These are phyloP conservation scores for Pisolithus tinctorius DNA, from an alignment of 768 basidiomycete species.

Conservation along the genomic window DNA sequence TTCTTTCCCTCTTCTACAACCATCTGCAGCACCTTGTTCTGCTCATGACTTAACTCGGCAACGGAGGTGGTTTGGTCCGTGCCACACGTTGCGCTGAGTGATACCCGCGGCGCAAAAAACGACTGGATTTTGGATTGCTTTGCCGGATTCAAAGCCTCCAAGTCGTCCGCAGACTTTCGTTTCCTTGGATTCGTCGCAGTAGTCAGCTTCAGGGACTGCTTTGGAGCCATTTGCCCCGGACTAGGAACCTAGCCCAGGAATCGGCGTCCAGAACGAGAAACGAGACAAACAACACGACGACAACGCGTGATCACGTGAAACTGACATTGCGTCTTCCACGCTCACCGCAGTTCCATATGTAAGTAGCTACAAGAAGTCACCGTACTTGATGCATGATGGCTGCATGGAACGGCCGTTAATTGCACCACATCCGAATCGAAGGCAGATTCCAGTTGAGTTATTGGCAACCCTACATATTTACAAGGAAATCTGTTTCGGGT, in stretches of 20 bases:
- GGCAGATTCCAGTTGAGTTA: too few relatives aligned
- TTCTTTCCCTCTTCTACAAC: slow-evolving; percentile 51
- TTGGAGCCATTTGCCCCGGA: slow-evolving; percentile 2
- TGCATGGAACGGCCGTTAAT: too few relatives aligned
- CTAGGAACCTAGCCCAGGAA: too few relatives aligned
- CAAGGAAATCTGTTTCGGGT: too few relatives aligned
- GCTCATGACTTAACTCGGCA: slow-evolving; percentile 48
- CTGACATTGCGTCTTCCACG: too few relatives aligned
- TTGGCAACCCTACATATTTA: too few relatives aligned
- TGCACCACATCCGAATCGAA: too few relatives aligned
- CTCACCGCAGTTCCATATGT: too few relatives aligned
- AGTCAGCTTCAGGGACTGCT: slow-evolving; percentile 6
- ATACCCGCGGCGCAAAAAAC: slow-evolving; percentile 22
- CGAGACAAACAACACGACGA: slow-evolving; percentile 12
- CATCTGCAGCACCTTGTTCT: slow-evolving; percentile 43
- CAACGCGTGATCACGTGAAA: slow-evolving; percentile 2
- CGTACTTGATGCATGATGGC: too few relatives aligned
- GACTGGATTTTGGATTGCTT: slow-evolving; percentile 22
- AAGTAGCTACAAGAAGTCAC: too few relatives aligned
- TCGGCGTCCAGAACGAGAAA: not conserved
- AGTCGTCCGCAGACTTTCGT: slow-evolving; percentile 12
- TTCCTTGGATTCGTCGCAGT: slow-evolving; percentile 14
- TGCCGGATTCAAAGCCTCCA: not conserved
- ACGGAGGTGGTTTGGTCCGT: slow-evolving; percentile 20
- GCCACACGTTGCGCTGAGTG: slow-evolving; percentile 24